Evolutionary conservation across 2,329 filamentous ascomycete species (phyloP), one percentile per base, ranked within the genome.

Genomic region (Fusarium secorum): DNA sequence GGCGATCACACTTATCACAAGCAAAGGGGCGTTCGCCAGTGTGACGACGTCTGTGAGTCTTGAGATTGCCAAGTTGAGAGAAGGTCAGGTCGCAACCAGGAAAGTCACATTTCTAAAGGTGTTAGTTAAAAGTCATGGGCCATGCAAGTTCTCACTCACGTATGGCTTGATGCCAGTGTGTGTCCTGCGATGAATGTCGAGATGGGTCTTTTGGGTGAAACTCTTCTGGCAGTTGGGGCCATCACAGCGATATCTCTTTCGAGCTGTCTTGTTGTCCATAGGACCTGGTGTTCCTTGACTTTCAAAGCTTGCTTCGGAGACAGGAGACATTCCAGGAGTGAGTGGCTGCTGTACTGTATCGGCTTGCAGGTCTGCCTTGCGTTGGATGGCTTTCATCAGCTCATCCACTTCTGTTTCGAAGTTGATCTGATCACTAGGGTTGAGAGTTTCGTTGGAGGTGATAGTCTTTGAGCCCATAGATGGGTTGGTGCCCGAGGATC

Each of bases 141-240:
- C 10, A 5, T 17, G 35, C 10, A 7, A 26, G 17, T 18, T 18
- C n/a, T 13, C 17, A 84, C 93, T 85, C 84, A 97, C 92, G 79
- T 95, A 98, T 66, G 95, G 95, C 79, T 94, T 96, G 58, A 92
- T 90, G 20, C 96, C 96, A 4, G 93, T 97, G 80, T 99, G 96
- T 8, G 92, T 91, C 71, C 95, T 88, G 48, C 89, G 90, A 79
- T 99, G 96, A 52, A 97, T 98, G 67, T 96, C 92, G 15, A 98
- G 86, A 75, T 98, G 95, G 3, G 95, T 97, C 82, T 95, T 97
- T 78, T 98, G 95, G 65, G 89, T 89, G 80, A 98, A 98, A 68
- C 87, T 89, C 84, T 96, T 97, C 74, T 86, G 85, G 80, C 95
- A 98, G 42, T 88, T 88, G 11, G 89, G 87, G 41, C 94, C 86